phyloP scores from a whole-genome alignment of 352 stramenopile species.

The Pythium aphanidermatum region DNA sequence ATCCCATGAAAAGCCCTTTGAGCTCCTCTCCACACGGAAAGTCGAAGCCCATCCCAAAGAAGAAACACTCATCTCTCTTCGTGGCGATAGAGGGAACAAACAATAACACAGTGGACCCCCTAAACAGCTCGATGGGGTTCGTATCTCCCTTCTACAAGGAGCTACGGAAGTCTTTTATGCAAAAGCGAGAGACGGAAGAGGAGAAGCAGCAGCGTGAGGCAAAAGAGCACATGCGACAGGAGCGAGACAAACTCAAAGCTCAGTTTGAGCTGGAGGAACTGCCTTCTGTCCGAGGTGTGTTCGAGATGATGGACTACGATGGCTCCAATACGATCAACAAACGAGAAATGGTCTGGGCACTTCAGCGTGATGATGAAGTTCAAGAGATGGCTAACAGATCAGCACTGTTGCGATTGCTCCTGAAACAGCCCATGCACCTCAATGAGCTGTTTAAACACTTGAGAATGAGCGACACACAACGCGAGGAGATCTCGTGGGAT shows the following conservation, averaged over 20 bases:
- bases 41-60: neutral
- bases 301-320: constrained; percentile 60
- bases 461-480: constrained; percentile 12
- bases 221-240: neutral
- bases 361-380: constrained; percentile 55
- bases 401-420: constrained; percentile 32
- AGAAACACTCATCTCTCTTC: constrained; percentile 5
- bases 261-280: constrained; percentile 38
- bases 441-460: constrained; percentile 26
- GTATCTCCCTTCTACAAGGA: constrained; percentile 17
- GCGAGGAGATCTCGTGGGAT: constrained; percentile 43
- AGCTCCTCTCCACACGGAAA: neutral
- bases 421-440: constrained; percentile 45
- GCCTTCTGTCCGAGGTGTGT: constrained; percentile 32
- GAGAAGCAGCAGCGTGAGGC: neutral
- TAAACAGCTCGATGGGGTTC: constrained; percentile 20
- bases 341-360: constrained; percentile 54
- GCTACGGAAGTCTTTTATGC: neutral
- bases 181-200: constrained; percentile 1
- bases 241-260: constrained; percentile 1
- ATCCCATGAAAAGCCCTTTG: neutral
- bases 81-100: constrained; percentile 8
- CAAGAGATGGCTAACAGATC: constrained; percentile 39
- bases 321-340: constrained; percentile 58
- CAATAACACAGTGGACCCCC: constrained; percentile 16